Base-by-base conservation (phyloP, 1,284 basidiomycete species). In the Cutaneotrichosporon arboriforme region DNA sequence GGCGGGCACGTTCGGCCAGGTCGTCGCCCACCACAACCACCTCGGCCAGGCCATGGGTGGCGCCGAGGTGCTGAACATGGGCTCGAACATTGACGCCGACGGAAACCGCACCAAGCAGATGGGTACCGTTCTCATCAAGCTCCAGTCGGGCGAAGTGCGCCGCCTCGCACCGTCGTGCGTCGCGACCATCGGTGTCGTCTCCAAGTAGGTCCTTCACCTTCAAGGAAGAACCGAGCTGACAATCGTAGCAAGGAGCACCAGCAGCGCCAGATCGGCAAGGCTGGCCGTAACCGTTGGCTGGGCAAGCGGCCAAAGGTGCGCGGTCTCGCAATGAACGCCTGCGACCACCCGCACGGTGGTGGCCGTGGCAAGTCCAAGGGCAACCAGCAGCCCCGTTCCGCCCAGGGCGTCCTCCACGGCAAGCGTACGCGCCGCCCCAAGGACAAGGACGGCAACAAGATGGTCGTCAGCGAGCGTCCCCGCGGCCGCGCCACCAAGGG, bases 321-420 rank as follows among this genome's bases (percentile, higher is more conserved):
- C 72, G 94, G 94, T 86, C 85, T 97, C 59, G 94, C 94, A 22
- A 97, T 97, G 94, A 98, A 98, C 77, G 86, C 90, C 81, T 91
- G 81, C 57, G 94, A 97, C 76, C 94, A 98, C 77, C 93, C 94
- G 59, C 92, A 81, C 75, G 94, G 94, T 77, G 94, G 94, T 65
- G 93, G 94, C 73, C 87, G 94, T 77, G 94, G 94, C 69, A 97
- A 96, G 77, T 90, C 87, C 55, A 97, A 97, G 81, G 90, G 89
- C 60, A 88, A 94, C 82, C 90, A 90, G 72, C 85, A 91, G 71
- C 90, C 91, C 4, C 84, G 88, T 18, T 90, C 90, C 21, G 85
- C 88, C 52, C 93, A 87, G 82, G 93, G 93, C 57, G 88, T 90
- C 84, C 81, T 88, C 59, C 91, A 94, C 79, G 91, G 91, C 65